Base-by-base conservation (phyloP, 345 rosid genomes). In the Populus euphratica region DNA sequence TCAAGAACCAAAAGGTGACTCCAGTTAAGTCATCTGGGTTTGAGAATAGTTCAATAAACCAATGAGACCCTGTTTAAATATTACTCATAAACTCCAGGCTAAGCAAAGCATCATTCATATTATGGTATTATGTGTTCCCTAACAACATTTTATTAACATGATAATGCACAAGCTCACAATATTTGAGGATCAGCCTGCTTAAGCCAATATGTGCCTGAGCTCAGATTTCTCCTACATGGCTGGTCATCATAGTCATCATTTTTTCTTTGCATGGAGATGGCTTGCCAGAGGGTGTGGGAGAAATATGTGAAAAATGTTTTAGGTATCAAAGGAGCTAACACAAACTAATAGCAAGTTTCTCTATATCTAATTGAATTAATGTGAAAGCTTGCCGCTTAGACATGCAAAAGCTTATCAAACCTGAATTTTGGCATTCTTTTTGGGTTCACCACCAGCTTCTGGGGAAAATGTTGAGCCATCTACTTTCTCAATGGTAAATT, bases 401-500 rank as follows among this genome's bases (percentile, higher is more conserved):
- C 16, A 38, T 50, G 38, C 16, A 33, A 13, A 56, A n/a, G 39
- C 14, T 33, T 71, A 33, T 72, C 23, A 31, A 38, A 93, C 99
- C 93, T 92, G 98, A 84, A 95, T 79, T 76, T 87, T 86, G 23
- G 94, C 92, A 38, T 90, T 87, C 84, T 86, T 86, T 86, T 90
- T 92, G 49, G 76, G 80, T 80, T 91, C 89, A 70, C 98, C 98
- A 1, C 99, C 93, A 56, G 91, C 80, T 87, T 90, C 93, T 5
- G 93, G 87, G 76, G 97, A 79, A 90, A 93, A 95, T 76, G 90
- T 77, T 17, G 94, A 86, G 86, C 94, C 93, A 83, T 93, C 97
- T 73, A 81, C 91, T 87, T 86, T 95, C 86, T 88, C 96, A 76
- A 95, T 74, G 38, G 88, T 92, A 83, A 93, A 83, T 84, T 93